Conservation (phyloP, 306 rosid genomes). For the Boehmeria nivea region DNA sequence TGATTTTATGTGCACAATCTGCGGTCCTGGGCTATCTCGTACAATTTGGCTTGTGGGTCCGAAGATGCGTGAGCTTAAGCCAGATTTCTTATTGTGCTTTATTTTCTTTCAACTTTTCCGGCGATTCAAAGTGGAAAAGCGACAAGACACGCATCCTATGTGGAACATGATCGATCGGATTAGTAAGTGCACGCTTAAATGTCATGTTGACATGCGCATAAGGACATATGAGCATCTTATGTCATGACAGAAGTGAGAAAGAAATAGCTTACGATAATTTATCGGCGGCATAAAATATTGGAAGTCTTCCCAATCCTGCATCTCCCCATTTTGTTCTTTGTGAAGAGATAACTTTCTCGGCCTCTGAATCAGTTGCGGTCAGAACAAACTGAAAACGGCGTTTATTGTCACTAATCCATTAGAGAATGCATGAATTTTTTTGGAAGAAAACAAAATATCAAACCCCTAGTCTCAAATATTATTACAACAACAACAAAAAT, state of each 20-base stretch:
- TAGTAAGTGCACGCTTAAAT: neutral
- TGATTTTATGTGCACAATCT: too few species aligned
- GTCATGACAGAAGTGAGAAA: slow-evolving; percentile 9
- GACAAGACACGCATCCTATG: slow-evolving; percentile 71
- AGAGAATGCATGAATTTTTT: neutral
- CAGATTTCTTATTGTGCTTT: slow-evolving; percentile 39
- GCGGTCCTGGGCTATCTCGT: neutral
- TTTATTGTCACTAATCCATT: neutral
- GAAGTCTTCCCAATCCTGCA: slow-evolving; percentile 64
- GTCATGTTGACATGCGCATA: neutral
- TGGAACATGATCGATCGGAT: neutral
- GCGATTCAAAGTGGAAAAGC: slow-evolving; percentile 38
- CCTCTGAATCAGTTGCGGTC: slow-evolving; percentile 70
- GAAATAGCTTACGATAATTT: slow-evolving; percentile 65
- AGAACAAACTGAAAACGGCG: slow-evolving; percentile 70
- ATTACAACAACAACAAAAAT: too few species aligned
- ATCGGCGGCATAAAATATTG: slow-evolving; percentile 68
- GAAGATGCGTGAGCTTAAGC: slow-evolving; percentile 17
- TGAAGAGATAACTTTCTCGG: slow-evolving; percentile 67
- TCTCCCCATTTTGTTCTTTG: slow-evolving; percentile 53
- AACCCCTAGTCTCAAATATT: too few species aligned
- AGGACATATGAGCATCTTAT: slow-evolving; percentile 5
- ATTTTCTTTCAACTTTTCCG: slow-evolving; percentile 32
- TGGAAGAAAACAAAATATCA: slow-evolving; percentile 1
- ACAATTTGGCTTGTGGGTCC: slow-evolving; percentile 14